phyloP scores from a whole-genome alignment of 1,284 basidiomycete genomes.

The Amylostereum chailletii region DNA sequence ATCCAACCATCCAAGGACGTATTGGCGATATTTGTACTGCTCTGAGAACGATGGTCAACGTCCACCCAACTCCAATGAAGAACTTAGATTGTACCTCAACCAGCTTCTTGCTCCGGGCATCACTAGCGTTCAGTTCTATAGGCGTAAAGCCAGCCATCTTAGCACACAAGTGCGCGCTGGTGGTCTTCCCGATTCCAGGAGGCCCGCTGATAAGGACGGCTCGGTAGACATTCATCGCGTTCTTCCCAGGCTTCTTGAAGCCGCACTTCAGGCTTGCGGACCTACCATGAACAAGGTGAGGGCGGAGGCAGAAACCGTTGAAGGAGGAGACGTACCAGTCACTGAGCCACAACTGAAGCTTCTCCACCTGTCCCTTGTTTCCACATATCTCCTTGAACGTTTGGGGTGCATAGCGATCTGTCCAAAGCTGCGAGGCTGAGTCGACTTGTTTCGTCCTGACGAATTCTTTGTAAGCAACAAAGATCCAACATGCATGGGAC shows the following conservation, averaged over 20 bases:
- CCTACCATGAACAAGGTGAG: conserved; percentile 36
- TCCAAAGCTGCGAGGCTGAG: conserved; percentile 79
- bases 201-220: conserved; percentile 89
- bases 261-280: conserved; percentile 57
- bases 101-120: conserved; percentile 92
- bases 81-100: conserved; percentile 57
- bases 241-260: conserved; percentile 95
- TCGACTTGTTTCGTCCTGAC: conserved; percentile 25
- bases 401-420: conserved; percentile 88
- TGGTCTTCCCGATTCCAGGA: conserved; percentile 97
- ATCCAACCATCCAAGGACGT: conserved; percentile 86
- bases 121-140: conserved; percentile 95
- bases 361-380: conserved; percentile 88
- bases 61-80: neutral
- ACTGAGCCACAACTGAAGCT: conserved; percentile 79
- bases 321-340: conserved; percentile 57
- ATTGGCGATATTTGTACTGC: conserved; percentile 82
- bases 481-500: neutral
- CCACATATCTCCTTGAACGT: conserved; percentile 89
- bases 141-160: conserved; percentile 84
- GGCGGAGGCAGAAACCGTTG: neutral
- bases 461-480: conserved; percentile 3
- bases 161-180: conserved; percentile 89
- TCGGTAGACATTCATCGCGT: conserved; percentile 79
- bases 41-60: conserved; percentile 31